A percentile compares a stretch with the other conserved stretches of the same genome.
phyloP scores from a whole-genome alignment of 2,329 filamentous ascomycete species.

The Pseudocercospora vitis region DNA sequence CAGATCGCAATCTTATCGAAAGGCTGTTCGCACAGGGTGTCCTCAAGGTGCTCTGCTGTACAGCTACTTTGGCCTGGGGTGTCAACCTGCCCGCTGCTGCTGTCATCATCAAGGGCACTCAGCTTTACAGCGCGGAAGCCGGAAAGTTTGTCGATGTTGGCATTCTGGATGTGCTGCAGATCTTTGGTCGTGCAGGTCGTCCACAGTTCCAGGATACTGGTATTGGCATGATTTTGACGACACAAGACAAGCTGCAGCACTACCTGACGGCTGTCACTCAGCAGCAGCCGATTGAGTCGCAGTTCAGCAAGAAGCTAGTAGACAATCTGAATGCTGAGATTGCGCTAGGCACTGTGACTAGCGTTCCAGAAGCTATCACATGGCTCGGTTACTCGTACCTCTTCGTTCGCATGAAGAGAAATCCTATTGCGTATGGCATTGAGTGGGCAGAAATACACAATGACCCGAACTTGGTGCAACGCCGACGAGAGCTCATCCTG shows the following conservation, averaged over 20 bases:
- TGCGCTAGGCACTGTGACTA: constrained; percentile 89
- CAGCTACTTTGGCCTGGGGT: constrained; percentile 96
- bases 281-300: constrained; percentile 96
- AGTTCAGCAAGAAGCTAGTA: constrained; percentile 87
- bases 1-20: constrained; percentile 94
- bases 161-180: constrained; percentile 94
- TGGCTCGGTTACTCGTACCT: constrained; percentile 98
- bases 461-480: constrained; percentile 82
- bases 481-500: constrained; percentile 80
- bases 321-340: constrained; percentile 98
- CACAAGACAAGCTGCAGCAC: constrained; percentile 86
- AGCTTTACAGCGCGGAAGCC: constrained; percentile 93
- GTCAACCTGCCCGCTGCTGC: constrained; percentile 96
- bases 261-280: constrained; percentile 92
- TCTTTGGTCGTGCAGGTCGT: constrained; percentile 95
- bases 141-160: constrained; percentile 96
- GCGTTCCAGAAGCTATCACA: constrained; percentile 86
- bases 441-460: constrained; percentile 89
- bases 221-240: constrained; percentile 97
- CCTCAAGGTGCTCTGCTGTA: constrained; percentile 97
- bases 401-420: constrained; percentile 93
- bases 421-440: constrained; percentile 89
- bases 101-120: constrained; percentile 96
- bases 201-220: constrained; percentile 97
- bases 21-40: constrained; percentile 86